A percentile compares a stretch with the other conserved stretches of the same genome.
phyloP scores from a whole-genome alignment of 2,329 filamentous ascomycete species.

The Parafenestella ontariensis region DNA sequence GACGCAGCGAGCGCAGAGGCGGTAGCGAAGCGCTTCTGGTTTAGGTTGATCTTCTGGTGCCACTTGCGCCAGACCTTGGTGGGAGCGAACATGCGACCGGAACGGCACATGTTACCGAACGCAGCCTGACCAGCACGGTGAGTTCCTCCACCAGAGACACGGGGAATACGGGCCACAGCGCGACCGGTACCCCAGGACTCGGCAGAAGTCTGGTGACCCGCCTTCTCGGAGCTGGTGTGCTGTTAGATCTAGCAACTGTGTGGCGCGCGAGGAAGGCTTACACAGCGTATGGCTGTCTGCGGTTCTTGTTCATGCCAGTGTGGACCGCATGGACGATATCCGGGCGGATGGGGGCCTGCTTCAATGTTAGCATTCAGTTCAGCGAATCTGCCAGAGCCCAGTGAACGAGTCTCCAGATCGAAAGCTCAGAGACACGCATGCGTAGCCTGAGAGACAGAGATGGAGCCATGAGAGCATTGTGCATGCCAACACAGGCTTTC shows the following conservation, averaged over 20 bases:
- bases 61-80: conserved; percentile 99
- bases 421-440: neutral
- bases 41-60: conserved; percentile 99
- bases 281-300: conserved; percentile 98
- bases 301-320: conserved; percentile 99
- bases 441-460: conserved; percentile 2
- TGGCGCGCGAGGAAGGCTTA: conserved; percentile 55
- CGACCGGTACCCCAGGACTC: conserved; percentile 99
- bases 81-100: conserved; percentile 99
- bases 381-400: neutral
- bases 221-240: conserved; percentile 76
- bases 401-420: neutral
- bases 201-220: conserved; percentile 99
- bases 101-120: conserved; percentile 99
- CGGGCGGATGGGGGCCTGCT: conserved; percentile 84
- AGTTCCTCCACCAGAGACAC: conserved; percentile 99
- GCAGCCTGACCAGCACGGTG: conserved; percentile 99
- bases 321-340: conserved; percentile 99
- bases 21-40: conserved; percentile 98
- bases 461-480: neutral
- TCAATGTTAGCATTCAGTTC: conserved; percentile 13
- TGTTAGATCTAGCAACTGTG: conserved; percentile 23
- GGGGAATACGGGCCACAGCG: conserved; percentile 99
- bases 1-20: conserved; percentile 97
- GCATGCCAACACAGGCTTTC: conserved; percentile 4